Conservation (phyloP, 805 yeast species). For the Brettanomyces custersianus region DNA sequence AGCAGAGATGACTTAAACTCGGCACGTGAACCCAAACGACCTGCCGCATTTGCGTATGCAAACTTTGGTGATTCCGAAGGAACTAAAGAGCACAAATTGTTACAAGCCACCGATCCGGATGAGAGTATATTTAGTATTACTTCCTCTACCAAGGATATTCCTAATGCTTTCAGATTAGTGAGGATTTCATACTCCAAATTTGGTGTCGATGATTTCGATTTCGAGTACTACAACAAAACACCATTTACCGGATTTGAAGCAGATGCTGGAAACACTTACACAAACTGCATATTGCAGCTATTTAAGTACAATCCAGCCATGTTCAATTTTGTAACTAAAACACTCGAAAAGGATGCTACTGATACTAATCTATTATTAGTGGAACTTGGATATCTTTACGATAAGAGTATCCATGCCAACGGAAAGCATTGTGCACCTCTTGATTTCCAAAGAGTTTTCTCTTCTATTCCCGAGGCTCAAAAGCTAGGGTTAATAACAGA, state of each 20-base stretch:
- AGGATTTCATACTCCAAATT: constrained; percentile 78
- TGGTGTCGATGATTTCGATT: constrained; percentile 93
- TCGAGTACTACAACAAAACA: constrained; percentile 73
- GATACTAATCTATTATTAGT: constrained; percentile 46
- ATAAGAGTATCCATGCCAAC: constrained; percentile 78
- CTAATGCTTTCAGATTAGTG: constrained; percentile 66
- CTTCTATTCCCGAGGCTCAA: constrained; percentile 40
- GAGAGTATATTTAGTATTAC: constrained; percentile 23
- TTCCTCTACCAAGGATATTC: constrained; percentile 35
- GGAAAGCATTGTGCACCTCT: constrained; percentile 76
- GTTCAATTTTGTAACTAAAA: constrained; percentile 52
- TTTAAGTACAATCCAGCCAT: constrained; percentile 70
- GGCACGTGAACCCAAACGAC: neutral
- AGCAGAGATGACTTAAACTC: constrained; percentile 13
- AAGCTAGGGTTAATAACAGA: constrained; percentile 44
- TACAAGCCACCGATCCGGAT: constrained; percentile 4
- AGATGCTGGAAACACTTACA: constrained; percentile 68
- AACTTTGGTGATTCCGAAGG: neutral
- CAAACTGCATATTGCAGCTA: constrained; percentile 72
- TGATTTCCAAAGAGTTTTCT: constrained; percentile 57
- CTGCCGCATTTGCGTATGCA: constrained; percentile 8
- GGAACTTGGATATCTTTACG: constrained; percentile 83
- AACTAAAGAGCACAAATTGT: neutral
- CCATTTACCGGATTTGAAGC: constrained; percentile 79
- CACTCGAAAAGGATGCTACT: constrained; percentile 46